These are phyloP conservation scores for Diaporthe sp. DNA, from an alignment of 2,329 filamentous ascomycete species.

Conservation along the genomic window DNA sequence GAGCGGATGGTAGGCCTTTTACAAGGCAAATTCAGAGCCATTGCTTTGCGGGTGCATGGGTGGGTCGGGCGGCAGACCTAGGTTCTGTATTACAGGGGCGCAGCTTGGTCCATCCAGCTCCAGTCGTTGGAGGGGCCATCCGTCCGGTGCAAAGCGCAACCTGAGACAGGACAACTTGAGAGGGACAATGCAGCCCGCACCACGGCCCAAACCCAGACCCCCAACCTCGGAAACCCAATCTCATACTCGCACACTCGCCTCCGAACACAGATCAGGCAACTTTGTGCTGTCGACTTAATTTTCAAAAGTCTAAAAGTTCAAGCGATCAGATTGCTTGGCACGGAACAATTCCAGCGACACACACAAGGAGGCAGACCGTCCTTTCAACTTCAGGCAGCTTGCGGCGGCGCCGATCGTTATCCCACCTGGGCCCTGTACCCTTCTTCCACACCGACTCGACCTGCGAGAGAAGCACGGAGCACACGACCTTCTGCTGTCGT, in stretches of 20 bases:
- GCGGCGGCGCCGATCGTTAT: conserved; percentile 26
- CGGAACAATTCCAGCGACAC: not conserved
- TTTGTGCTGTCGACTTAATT: not conserved
- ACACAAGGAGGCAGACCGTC: not conserved
- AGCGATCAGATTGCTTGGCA: not conserved
- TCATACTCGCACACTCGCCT: conserved; percentile 12
- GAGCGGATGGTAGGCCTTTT: not conserved
- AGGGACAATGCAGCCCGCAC: conserved; percentile 13
- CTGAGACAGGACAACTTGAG: conserved; percentile 27
- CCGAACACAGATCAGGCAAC: conserved; percentile 4
- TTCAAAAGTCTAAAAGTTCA: not conserved
- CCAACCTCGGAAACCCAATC: conserved; percentile 28
- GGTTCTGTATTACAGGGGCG: conserved; percentile 18
- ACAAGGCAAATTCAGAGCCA: not conserved
- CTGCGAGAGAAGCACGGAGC: conserved; percentile 9
- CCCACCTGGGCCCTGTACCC: conserved; percentile 15
- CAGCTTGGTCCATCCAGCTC: conserved; percentile 29
- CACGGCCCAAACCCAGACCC: conserved; percentile 1
- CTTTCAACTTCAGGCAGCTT: not conserved
- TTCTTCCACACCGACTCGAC: conserved; percentile 29
- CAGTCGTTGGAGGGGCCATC: conserved; percentile 19
- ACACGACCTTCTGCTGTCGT: conserved; percentile 15
- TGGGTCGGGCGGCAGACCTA: not conserved
- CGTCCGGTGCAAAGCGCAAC: conserved; percentile 10
- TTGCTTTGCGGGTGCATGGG: not conserved